phyloP scores from a whole-genome alignment of 2,329 filamentous ascomycete genomes.

The Malbranchea cinnamomea region DNA sequence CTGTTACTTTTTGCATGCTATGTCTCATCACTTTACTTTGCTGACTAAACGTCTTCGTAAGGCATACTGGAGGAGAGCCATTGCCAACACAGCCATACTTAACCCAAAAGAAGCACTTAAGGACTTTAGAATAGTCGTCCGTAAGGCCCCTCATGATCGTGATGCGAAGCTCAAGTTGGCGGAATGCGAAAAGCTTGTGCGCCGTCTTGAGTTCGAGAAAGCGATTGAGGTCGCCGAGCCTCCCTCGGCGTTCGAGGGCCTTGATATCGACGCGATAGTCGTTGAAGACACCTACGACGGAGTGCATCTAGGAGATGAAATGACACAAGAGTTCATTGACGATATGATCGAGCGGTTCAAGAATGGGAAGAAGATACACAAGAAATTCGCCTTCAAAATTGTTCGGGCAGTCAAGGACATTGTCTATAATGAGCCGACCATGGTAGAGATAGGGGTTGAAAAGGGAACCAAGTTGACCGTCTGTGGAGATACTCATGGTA shows the following conservation, averaged over 20 bases:
- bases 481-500: conserved; percentile 93
- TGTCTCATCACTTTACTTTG: not conserved
- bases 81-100: conserved; percentile 82
- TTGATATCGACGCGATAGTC: conserved; percentile 73
- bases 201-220: conserved; percentile 80
- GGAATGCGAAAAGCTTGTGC: conserved; percentile 90
- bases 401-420: conserved; percentile 78
- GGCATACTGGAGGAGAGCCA: conserved; percentile 88
- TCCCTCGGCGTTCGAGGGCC: conserved; percentile 76
- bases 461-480: conserved; percentile 72
- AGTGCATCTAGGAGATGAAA: conserved; percentile 55
- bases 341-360: conserved; percentile 97
- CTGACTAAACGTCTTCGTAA: conserved; percentile 21
- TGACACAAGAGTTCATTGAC: conserved; percentile 93
- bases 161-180: conserved; percentile 81
- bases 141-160: conserved; percentile 73
- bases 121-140: conserved; percentile 84
- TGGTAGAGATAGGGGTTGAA: conserved; percentile 83
- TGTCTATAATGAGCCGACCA: conserved; percentile 82
- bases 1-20: no score
- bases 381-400: conserved; percentile 97
- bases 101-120: conserved; percentile 74
- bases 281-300: conserved; percentile 82
- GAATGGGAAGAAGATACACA: conserved; percentile 83
- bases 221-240: conserved; percentile 90